phyloP scores from a whole-genome alignment of 2,329 filamentous ascomycete genomes.

The Ambrosiella xylebori region DNA sequence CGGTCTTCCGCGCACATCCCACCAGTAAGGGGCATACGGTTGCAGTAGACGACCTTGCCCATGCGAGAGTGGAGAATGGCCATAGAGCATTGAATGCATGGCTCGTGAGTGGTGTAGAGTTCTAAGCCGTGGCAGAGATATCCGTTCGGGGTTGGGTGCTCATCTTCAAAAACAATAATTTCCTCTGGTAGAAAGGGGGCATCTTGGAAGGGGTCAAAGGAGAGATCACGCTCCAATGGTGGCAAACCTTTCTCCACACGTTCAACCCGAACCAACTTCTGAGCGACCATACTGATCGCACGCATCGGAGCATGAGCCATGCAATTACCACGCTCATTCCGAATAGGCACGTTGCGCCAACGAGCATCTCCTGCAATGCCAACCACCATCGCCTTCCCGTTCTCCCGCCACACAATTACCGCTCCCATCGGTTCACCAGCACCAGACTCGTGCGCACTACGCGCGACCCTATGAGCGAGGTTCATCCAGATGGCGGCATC shows the following conservation, averaged over 20 bases:
- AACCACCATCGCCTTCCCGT: slow-evolving; percentile 38
- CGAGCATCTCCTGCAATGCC: slow-evolving; percentile 63
- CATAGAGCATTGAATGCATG: slow-evolving; percentile 95
- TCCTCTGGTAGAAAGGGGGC: slow-evolving; percentile 52
- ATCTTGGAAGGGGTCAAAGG: slow-evolving; percentile 50
- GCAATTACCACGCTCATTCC: slow-evolving; percentile 44
- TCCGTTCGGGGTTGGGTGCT: slow-evolving; percentile 54
- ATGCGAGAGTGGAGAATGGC: slow-evolving; percentile 88
- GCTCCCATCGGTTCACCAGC: slow-evolving; percentile 56
- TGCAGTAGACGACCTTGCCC: slow-evolving; percentile 64
- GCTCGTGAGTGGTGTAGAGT: slow-evolving; percentile 88
- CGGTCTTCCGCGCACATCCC: slow-evolving; percentile 65
- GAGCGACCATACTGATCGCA: slow-evolving; percentile 68
- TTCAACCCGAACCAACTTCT: slow-evolving; percentile 42
- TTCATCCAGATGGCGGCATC: slow-evolving; percentile 50
- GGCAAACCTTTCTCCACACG: slow-evolving; percentile 24
- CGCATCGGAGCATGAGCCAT: slow-evolving; percentile 65
- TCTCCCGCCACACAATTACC: slow-evolving; percentile 52
- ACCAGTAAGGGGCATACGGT: slow-evolving; percentile 64
- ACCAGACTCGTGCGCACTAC: slow-evolving; percentile 36
- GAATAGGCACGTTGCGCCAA: slow-evolving; percentile 37
- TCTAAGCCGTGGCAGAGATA: slow-evolving; percentile 91
- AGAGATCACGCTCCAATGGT: slow-evolving; percentile 25
- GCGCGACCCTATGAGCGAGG: slow-evolving; percentile 46
- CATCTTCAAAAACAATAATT: slow-evolving; percentile 40